Base-by-base conservation (phyloP, 208 protist species). In the Wallacemonas collosoma region DNA sequence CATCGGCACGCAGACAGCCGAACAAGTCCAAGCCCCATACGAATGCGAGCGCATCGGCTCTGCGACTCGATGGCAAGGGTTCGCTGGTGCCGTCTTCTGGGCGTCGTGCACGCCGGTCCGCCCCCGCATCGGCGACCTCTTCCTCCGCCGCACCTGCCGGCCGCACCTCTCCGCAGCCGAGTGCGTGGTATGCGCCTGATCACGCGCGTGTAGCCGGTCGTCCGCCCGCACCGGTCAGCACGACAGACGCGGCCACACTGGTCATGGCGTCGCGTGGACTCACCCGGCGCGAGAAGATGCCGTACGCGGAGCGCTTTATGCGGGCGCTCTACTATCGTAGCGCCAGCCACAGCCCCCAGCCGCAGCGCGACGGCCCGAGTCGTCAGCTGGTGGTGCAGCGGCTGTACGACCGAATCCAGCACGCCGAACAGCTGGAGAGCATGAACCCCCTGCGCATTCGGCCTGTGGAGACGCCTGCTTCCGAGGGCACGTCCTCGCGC, bases 261-360 rank as follows among this genome's bases (percentile, higher is more conserved):
- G 26, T 69, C 1, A 38, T 60, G 54, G 44, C 45, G 48, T 4
- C 56, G 11, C 50, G 26, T 45, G 60, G 60, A 4, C 60, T 65
- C 41, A 65, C 45, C 14, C 45, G 67, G 12, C 75, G 71, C 2
- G 67, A 60, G 5, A 54, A 56, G 68, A 79, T 65, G 7, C 75
- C 54, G 38, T 87, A 85, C 65, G 76, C 81, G 5, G 74, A 78
- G 47, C 83, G 83, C 58, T 88, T 83, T 57, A 75, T 88, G 66
- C 43, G 79, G 45, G 60, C 71, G 9, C 75, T 92, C n/a, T 88
- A 88, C 73, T 79, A 76, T 39, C 69, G 77, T 40, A 75, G 50
- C 15, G 63, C 56, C 44, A 51, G 56, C 56, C 38, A 9, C 56
- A 7, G 12, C 3, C 14, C 60, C 4, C 60, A 44, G 60, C 4